Base-by-base conservation (phyloP, 1,284 basidiomycete species). In the Ceratorhiza oryzae-sativae region DNA sequence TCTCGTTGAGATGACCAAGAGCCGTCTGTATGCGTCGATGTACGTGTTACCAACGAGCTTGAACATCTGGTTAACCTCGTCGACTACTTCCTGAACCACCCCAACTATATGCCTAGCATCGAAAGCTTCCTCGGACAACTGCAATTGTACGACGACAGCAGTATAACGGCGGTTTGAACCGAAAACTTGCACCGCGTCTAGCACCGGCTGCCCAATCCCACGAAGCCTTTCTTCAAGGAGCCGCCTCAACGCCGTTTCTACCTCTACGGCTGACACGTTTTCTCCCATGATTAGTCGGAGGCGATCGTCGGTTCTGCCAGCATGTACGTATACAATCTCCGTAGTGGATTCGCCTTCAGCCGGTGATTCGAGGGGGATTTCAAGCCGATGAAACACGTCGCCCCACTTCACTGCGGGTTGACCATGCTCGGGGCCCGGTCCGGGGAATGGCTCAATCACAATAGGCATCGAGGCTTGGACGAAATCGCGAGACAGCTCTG, bases 281-380 rank as follows among this genome's bases (percentile, higher is more conserved):
- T 56, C 65, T 9, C 8, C 30, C 5, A 23, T 36, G 18, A 36
- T 56, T 27, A 68, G 39, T 12, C 65, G 23, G 23, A 68, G 41
- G 15, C 39, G 25, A 15, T 68, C 65, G 27, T 56, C 65, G 6
- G 49, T 39, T 13, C 65, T 34, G 1, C 65, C 65, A 10, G 51
- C 48, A 18, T 68, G 65, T 8, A 68, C 32, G 25, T 68, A 68
- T n/a, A n/a, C n/a, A n/a, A n/a, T n/a, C n/a, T n/a, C n/a, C n/a
- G n/a, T n/a, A 3, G 20, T 46, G 18, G 30, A 18, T 34, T 68
- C 65, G 12, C 51, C n/a, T 15, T 61, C 42, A 30, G 41, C 12
- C 1, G 0, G 6, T 0, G 59, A 34, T 5, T 48, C 27, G 4
- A 23, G 59, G 30, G 59, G 27, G n/a, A 61, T 61, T 61, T 46